These are phyloP conservation scores for Proliferodiscus dingleyae DNA, from an alignment of 2,329 filamentous ascomycete species.

Conservation along the genomic window DNA sequence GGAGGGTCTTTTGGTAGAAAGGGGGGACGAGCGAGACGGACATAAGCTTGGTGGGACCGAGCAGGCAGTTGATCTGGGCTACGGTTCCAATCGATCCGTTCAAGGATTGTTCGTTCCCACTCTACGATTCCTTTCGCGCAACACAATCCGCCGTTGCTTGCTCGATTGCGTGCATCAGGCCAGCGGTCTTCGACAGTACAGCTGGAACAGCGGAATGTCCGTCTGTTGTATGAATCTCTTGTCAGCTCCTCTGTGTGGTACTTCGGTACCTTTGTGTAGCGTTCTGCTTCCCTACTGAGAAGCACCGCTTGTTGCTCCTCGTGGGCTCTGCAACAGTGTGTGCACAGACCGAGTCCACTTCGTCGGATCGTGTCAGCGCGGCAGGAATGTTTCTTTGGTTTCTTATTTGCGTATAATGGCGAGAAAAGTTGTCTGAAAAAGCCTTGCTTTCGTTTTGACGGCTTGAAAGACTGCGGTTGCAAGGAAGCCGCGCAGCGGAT, in stretches of 20 bases:
- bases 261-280: background rate
- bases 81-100: background rate
- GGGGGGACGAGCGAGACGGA: too few relatives aligned
- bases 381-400: background rate
- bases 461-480: background rate
- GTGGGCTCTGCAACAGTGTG: too few relatives aligned
- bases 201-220: background rate
- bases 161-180: background rate
- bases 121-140: constrained; percentile 13
- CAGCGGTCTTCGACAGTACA: constrained; percentile 7
- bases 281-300: too few relatives aligned
- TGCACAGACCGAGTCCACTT: background rate
- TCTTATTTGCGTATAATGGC: background rate
- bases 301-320: too few relatives aligned
- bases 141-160: constrained; percentile 14
- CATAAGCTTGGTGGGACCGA: too few relatives aligned
- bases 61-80: too few relatives aligned
- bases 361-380: background rate
- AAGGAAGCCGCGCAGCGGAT: too few relatives aligned
- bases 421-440: background rate
- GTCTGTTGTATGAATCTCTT: background rate
- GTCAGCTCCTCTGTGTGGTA: background rate
- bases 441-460: background rate
- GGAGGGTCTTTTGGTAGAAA: too few relatives aligned
- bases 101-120: constrained; percentile 2